A percentile compares a stretch with the other conserved stretches of the same genome.
phyloP scores from a whole-genome alignment of 345 rosid species.

The Moricandia moricandioides region DNA sequence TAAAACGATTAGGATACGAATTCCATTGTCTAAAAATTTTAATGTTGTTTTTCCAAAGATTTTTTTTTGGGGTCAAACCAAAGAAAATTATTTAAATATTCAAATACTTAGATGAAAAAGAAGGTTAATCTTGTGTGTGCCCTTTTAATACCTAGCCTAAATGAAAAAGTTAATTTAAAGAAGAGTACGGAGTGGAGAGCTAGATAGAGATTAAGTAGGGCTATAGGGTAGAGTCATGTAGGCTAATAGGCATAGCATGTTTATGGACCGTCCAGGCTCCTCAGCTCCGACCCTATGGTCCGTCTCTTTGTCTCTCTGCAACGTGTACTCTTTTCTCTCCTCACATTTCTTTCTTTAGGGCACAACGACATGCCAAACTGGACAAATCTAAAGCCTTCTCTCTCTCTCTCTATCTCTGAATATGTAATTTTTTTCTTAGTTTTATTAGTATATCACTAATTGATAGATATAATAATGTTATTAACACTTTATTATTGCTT shows the following conservation, averaged over 20 bases:
- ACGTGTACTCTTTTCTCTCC: slow-evolving; percentile 26
- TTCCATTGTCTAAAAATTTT: not conserved
- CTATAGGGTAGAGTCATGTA: slow-evolving; percentile 21
- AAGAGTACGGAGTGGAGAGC: slow-evolving; percentile 36
- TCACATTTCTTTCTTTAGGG: slow-evolving; percentile 29
- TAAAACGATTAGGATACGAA: not conserved
- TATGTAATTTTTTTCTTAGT: not conserved
- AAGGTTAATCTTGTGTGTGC: not conserved
- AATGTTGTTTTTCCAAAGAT: not conserved
- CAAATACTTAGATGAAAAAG: not conserved
- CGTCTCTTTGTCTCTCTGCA: slow-evolving; percentile 39
- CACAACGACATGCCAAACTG: slow-evolving; percentile 26
- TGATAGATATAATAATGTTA: not conserved
- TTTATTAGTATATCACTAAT: not conserved
- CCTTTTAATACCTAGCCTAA: too few relatives aligned
- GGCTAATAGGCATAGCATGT: slow-evolving; percentile 36
- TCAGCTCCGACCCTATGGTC: slow-evolving; percentile 40
- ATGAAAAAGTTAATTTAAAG: slow-evolving; percentile 29
- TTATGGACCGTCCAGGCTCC: slow-evolving; percentile 40
- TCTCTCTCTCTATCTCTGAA: not conserved
- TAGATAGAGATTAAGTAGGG: slow-evolving; percentile 29
- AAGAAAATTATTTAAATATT: too few relatives aligned
- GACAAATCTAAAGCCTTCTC: not conserved
- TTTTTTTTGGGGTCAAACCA: too few relatives aligned
- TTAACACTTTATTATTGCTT: not conserved